Evolutionary conservation across 2,329 filamentous ascomycete genomes (phyloP), one percentile per base, ranked within the genome.

Genomic region (Aspergillus sp.): DNA sequence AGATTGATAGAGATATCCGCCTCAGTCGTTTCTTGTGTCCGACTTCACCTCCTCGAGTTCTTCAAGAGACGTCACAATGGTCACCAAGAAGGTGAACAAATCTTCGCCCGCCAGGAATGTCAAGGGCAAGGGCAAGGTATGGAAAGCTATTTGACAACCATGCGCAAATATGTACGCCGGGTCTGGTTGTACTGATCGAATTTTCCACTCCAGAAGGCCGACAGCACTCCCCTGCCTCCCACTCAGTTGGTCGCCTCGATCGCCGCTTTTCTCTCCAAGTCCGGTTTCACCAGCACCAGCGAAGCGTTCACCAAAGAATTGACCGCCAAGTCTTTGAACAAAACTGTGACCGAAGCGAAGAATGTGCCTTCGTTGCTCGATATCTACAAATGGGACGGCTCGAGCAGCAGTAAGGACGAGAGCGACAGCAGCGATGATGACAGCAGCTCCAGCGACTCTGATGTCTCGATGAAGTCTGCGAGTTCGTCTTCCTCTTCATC

Each of bases 191-290:
- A 9, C 36, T 48, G 35, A 26, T 11, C 42, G 22, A 33, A 45
- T 49, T 20, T 45, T 44, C 36, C 40, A 44, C 57, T 52, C 41
- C 32, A 38, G 50, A 43, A 69, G 66, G 54, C 56, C 30, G 63
- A 67, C 60, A 62, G 46, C 44, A 24, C 33, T 16, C 44, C 46
- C 53, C 67, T 74, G 44, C 78, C 82, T 22, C 80, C 86, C 4
- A 70, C 79, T 24, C 79, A 87, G 68, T 75, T 91, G 33, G 75
- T 91, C 65, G 81, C 84, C 55, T 75, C 89, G 14, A 79, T 91
- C 62, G 83, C 83, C 56, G 71, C 74, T 19, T 91, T 90, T 69
- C 77, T 91, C 46, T 78, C 79, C 40, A 79, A 86, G 43, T 79
- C 87, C 67, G 81, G 83, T n/a, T 87, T 89, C 62, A 70, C 77